Conservation (phyloP, 2,329 filamentous ascomycete genomes). For the Penicillium paneum region DNA sequence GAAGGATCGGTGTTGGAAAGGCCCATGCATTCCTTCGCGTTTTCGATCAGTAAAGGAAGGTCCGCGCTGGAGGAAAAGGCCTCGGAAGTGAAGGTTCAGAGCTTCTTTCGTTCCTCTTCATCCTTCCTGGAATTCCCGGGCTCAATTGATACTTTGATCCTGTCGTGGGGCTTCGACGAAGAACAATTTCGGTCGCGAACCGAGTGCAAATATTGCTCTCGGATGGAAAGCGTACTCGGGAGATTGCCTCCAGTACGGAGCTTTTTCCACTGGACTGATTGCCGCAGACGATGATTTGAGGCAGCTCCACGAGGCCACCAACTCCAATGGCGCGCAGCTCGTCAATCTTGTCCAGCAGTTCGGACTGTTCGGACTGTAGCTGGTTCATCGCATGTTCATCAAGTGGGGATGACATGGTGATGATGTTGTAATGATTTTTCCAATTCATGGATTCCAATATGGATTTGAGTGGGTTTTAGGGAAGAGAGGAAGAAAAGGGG, state of each 20-base stretch:
- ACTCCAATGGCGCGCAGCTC: conserved; percentile 51
- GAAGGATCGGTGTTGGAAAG: background rate
- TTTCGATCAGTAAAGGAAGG: background rate
- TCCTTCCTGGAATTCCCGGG: conserved; percentile 19
- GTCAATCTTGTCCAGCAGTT: conserved; percentile 54
- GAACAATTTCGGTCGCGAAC: background rate
- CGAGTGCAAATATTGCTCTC: conserved; percentile 56
- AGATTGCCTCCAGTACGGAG: conserved; percentile 64
- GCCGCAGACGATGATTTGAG: conserved; percentile 59
- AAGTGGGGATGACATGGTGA: background rate
- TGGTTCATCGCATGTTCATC: conserved; percentile 8
- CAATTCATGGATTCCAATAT: background rate
- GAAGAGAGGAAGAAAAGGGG: background rate
- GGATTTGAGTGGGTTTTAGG: background rate
- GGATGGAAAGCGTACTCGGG: conserved; percentile 57
- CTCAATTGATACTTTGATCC: conserved; percentile 23
- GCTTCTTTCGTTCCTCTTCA: conserved; percentile 4
- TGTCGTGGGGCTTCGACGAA: conserved; percentile 36
- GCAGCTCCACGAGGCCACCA: conserved; percentile 48
- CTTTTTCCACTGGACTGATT: conserved; percentile 62
- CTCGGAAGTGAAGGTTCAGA: conserved; percentile 57
- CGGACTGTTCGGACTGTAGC: conserved; percentile 33
- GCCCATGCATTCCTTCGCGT: background rate
- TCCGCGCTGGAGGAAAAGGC: background rate
- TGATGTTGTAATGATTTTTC: background rate